phyloP scores from a whole-genome alignment of 2,329 filamentous ascomycete genomes.

The Ambrosiella xylebori region DNA sequence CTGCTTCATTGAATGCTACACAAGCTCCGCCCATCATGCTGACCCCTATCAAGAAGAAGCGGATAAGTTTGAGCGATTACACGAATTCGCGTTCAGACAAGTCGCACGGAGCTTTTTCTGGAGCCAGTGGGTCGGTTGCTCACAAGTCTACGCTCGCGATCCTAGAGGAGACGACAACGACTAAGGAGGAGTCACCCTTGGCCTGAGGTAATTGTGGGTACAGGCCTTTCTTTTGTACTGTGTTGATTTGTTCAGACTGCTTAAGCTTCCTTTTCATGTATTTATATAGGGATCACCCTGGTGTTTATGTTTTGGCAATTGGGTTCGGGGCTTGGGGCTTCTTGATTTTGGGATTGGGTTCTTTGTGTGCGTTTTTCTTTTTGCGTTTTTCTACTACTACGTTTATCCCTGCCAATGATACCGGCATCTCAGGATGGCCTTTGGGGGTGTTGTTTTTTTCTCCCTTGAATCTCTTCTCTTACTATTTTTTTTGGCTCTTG shows the following conservation, averaged over 20 bases:
- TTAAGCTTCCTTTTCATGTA: neutral
- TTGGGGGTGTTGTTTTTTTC: neutral
- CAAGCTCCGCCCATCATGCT: conserved; percentile 23
- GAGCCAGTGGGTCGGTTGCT: neutral
- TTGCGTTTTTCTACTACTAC: neutral
- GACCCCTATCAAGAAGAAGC: conserved; percentile 45
- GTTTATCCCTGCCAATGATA: neutral
- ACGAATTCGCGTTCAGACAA: conserved; percentile 28
- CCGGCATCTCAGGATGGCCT: neutral
- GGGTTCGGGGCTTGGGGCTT: neutral
- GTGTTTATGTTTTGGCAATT: neutral
- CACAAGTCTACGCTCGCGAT: neutral
- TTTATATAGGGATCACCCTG: neutral
- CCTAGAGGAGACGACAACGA: neutral
- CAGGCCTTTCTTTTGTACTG: neutral
- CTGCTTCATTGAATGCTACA: neutral
- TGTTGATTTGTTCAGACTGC: neutral
- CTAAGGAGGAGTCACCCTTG: neutral
- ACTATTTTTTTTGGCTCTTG: conserved; percentile 1
- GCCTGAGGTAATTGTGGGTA: neutral
- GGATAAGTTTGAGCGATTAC: conserved; percentile 49
- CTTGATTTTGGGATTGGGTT: neutral
- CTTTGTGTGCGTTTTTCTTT: conserved; percentile 1
- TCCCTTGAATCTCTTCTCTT: neutral
- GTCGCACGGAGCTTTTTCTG: too few species aligned